These are phyloP conservation scores for Coemansia sp. DNA, from an alignment of 192 early-diverging fungal genomes.

Conservation along the genomic window DNA sequence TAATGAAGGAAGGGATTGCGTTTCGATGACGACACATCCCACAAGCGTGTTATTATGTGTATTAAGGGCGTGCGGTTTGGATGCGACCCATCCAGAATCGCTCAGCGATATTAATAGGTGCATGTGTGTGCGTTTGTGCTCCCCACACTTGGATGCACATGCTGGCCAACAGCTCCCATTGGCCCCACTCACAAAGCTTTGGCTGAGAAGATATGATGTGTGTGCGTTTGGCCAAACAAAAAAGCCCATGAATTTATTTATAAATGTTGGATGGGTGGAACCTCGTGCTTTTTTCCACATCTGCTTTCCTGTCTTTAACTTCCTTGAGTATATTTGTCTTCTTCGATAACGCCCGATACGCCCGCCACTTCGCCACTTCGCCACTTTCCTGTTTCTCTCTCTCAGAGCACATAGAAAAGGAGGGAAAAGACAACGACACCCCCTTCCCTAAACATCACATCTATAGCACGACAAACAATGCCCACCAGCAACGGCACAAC, in stretches of 20 bases:
- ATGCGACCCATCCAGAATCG: too few relatives aligned
- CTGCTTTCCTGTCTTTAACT: neutral
- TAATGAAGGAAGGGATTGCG: neutral
- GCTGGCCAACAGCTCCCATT: neutral
- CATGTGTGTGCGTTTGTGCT: too few relatives aligned
- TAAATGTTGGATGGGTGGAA: neutral
- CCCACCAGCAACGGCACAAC: constrained; percentile 8
- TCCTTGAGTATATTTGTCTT: neutral
- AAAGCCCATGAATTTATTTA: neutral
- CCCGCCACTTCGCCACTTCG: too few relatives aligned
- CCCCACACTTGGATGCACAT: neutral
- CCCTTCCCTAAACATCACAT: too few relatives aligned
- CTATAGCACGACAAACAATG: constrained; percentile 13
- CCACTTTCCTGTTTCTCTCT: too few relatives aligned
- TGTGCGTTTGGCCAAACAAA: neutral
- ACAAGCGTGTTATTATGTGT: too few relatives aligned
- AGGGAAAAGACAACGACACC: too few relatives aligned
- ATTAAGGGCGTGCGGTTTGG: too few relatives aligned
- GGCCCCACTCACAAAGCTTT: too few relatives aligned
- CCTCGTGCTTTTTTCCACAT: neutral
- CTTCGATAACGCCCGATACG: neutral
- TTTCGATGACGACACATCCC: too few relatives aligned
- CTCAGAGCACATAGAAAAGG: too few relatives aligned
- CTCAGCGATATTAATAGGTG: too few relatives aligned
- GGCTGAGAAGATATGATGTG: neutral